Evolutionary conservation across 2,329 filamentous ascomycete genomes (phyloP), one percentile per base, ranked within the genome.

Genomic region (Xylaria hypoxylon): DNA sequence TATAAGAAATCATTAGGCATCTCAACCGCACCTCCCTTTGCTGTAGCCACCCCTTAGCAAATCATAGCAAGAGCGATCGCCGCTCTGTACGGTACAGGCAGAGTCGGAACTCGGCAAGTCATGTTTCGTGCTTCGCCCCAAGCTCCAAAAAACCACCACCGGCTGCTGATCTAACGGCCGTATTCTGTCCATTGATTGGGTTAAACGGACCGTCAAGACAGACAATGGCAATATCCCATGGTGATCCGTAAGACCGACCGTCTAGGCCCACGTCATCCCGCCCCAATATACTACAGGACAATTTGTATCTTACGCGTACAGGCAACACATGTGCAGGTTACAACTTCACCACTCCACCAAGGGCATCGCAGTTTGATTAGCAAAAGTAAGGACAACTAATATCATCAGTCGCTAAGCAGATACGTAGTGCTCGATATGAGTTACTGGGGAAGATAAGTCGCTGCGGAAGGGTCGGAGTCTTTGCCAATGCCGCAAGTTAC

Each of bases 201-300:
- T 33, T 62, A n/a, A 26, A 56, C 31, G 33, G 40, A 6, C 50
- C 19, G 26, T 24, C 10, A 26, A 28, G 35, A 13, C 22, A n/a
- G 13, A 55, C 19, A 17, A n/a, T 24, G 51, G 22, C 42, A 55
- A 42, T 15, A 51, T 44, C 31, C 44, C 31, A 44, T 50, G 33
- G 17, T 55, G 44, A 51, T 57, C 51, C 19, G 52, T 63, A 57
- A 35, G 60, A 57, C 15, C 15, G 35, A 10, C n/a, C n/a, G 45
- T 40, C 60, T 58, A 1, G 60, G 60, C 60, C 13, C 11, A 52
- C 53, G 60, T 58, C 52, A 63, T 52, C 45, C n/a, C n/a, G 19
- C 24, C 2, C 24, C 33, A 5, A 28, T 35, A 55, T 11, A 7
- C 6, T 62, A 31, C 8, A 42, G 22, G 42, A 35, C 11, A 10